Conservation (phyloP, 2,329 filamentous ascomycete genomes). For the Trichoderma endophyticum region DNA sequence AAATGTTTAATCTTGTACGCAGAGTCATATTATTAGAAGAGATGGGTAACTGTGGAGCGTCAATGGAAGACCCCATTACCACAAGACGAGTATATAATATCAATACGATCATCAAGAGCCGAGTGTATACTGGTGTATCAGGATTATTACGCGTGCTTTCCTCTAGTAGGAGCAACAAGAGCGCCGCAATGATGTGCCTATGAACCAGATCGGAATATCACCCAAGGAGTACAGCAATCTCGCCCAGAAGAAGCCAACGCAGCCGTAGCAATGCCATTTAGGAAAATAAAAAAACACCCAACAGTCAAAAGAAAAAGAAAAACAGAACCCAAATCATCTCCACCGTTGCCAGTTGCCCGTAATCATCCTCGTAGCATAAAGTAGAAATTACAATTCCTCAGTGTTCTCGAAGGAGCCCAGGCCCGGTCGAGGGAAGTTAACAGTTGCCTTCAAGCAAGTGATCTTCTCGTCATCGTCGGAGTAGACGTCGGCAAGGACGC, state of each 20-base stretch:
- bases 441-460: conserved; percentile 78
- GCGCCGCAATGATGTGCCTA: conserved; percentile 1
- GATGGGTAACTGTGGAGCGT: background rate
- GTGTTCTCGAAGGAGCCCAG: conserved; percentile 30
- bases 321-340: background rate
- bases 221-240: background rate
- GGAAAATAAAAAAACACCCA: conserved; percentile 1
- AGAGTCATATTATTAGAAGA: background rate
- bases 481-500: conserved; percentile 80
- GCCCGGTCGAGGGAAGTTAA: conserved; percentile 54
- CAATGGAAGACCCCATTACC: background rate
- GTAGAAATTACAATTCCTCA: conserved; percentile 39
- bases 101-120: background rate
- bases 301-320: background rate
- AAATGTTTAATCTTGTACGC: conserved; percentile 26
- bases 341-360: background rate
- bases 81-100: background rate
- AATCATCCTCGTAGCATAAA: background rate
- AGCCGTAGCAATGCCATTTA: conserved; percentile 8
- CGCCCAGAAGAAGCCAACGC: conserved; percentile 1
- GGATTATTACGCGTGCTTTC: background rate
- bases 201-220: background rate
- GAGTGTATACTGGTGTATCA: background rate
- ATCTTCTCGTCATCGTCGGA: conserved; percentile 70
- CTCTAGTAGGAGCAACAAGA: background rate